phyloP scores from a whole-genome alignment of 208 protist species.

The Trypanosoma congolense region DNA sequence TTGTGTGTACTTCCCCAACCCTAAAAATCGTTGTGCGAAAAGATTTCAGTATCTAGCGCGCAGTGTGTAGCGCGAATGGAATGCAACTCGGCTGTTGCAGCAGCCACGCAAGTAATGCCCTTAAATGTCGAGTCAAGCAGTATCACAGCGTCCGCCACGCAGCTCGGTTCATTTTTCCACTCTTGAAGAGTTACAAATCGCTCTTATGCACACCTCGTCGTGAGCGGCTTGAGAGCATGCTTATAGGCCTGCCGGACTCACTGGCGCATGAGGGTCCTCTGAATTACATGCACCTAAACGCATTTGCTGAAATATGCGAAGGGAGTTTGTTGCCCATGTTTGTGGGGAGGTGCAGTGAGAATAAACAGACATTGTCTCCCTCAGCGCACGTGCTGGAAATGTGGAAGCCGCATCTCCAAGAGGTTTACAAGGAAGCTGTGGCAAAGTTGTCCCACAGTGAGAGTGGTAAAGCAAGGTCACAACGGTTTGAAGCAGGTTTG shows the following conservation, averaged over 20 bases:
- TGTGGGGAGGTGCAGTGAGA: background rate
- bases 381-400: conserved; percentile 22
- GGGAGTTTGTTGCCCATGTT: conserved; percentile 14
- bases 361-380: conserved; percentile 5
- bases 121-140: conserved; percentile 19
- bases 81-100: too few species aligned
- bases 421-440: conserved; percentile 20
- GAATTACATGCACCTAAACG: conserved; percentile 8
- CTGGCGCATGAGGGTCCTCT: conserved; percentile 38
- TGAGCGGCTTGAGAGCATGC: conserved; percentile 1
- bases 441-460: conserved; percentile 1
- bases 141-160: conserved; percentile 24
- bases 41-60: too few species aligned
- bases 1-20: too few species aligned
- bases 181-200: conserved; percentile 3
- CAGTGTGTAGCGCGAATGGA: too few species aligned
- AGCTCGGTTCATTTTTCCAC: conserved; percentile 11
- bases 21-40: too few species aligned
- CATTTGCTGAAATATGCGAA: conserved; percentile 3
- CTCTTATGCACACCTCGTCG: background rate
- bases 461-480: background rate
- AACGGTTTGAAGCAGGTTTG: conserved; percentile 29
- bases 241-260: conserved; percentile 20
- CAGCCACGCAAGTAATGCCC: too few species aligned
- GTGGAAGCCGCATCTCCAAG: conserved; percentile 21